Evolutionary conservation across 805 yeast species (phyloP).

Genomic region (Soucietia sequanensis): DNA sequence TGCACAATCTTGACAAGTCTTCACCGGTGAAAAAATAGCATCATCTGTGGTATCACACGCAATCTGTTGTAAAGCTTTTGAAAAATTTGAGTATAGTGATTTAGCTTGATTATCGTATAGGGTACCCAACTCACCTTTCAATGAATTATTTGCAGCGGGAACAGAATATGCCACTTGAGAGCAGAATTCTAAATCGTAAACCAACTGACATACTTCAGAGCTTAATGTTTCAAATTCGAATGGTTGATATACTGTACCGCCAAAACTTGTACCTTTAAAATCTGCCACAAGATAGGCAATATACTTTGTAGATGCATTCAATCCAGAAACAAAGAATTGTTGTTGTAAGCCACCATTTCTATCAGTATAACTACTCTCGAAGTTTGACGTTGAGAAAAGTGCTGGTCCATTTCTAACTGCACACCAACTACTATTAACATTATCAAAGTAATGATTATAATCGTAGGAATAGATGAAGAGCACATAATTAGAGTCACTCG

Average conservation of each 20-base stretch:
- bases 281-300: constrained; percentile 61
- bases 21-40: constrained; percentile 69
- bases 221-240: constrained; percentile 57
- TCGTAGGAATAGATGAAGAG: constrained; percentile 49
- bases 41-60: constrained; percentile 71
- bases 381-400: constrained; percentile 17
- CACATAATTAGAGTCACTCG: constrained; percentile 28
- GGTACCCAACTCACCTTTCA: constrained; percentile 14
- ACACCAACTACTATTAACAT: constrained; percentile 62
- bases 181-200: constrained; percentile 77
- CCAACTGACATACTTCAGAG: constrained; percentile 62
- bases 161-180: constrained; percentile 82
- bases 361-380: constrained; percentile 37
- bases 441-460: constrained; percentile 30
- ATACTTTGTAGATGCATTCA: constrained; percentile 62
- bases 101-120: constrained; percentile 67
- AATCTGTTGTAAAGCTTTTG: constrained; percentile 70
- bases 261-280: constrained; percentile 38
- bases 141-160: constrained; percentile 44
- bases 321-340: constrained; percentile 59
- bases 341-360: constrained; percentile 53
- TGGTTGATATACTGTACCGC: constrained; percentile 63
- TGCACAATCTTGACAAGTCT: constrained; percentile 72
- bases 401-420: constrained; percentile 61
- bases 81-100: constrained; percentile 59